Percentiles rank a stretch among this genome's conserved stretches.
Evolutionary conservation across 1,284 basidiomycete species (phyloP).

Genomic region (Cutaneotrichosporon curvatum): DNA sequence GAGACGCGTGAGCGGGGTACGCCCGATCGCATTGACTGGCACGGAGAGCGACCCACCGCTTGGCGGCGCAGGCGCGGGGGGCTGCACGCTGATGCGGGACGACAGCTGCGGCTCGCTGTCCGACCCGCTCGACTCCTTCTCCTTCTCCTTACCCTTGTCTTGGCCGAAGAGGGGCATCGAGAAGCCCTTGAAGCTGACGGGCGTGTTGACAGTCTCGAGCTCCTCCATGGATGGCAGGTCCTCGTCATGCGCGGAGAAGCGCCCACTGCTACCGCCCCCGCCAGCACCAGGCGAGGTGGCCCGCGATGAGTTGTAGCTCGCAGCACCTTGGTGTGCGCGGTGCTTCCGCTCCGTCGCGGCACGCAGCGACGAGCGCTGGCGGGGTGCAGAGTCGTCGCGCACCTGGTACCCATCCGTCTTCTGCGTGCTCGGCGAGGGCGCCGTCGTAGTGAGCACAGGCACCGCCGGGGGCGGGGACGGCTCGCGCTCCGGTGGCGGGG

Average conservation of each 20-base stretch:
- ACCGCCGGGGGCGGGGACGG: conserved; percentile 22
- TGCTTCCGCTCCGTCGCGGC: conserved; percentile 32
- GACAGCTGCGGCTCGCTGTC: conserved; percentile 8
- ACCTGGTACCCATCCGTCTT: conserved; percentile 22
- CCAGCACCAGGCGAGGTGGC: conserved; percentile 25
- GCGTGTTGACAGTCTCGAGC: conserved; percentile 34
- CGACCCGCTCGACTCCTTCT: neutral
- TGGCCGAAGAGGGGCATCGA: conserved; percentile 22
- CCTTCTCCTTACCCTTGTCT: conserved; percentile 2
- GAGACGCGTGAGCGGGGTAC: conserved; percentile 18
- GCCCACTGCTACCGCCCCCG: conserved; percentile 16
- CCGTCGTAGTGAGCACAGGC: conserved; percentile 36
- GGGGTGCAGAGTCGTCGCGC: conserved; percentile 24
- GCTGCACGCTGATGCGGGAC: conserved; percentile 10
- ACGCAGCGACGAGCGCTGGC: conserved; percentile 35
- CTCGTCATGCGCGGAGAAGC: conserved; percentile 43
- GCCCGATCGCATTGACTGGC: neutral
- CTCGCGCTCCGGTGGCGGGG: conserved; percentile 16
- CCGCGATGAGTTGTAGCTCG: conserved; percentile 28
- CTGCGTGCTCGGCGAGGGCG: conserved; percentile 31
- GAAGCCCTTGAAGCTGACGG: conserved; percentile 36
- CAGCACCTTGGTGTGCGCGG: conserved; percentile 36
- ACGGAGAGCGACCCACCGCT: too few species aligned
- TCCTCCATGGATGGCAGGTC: conserved; percentile 43
- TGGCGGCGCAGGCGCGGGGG: conserved; percentile 5